Conservation (phyloP, 2,329 filamentous ascomycete genomes). For the Iodosphaeria phyllophila region DNA sequence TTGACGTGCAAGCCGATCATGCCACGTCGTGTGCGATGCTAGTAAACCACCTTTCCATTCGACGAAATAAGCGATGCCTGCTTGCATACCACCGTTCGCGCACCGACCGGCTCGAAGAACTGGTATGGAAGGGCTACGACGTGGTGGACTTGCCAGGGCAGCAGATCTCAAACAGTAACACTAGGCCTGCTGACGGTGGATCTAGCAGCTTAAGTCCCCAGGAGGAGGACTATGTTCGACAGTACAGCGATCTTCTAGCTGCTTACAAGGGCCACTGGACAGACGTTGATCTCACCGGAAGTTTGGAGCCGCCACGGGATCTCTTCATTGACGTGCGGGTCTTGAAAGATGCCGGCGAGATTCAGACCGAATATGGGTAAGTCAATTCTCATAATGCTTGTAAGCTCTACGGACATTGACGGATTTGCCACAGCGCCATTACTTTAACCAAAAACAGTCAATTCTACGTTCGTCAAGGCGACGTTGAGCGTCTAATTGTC, state of each 20-base stretch:
- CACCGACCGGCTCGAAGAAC: slow-evolving; percentile 78
- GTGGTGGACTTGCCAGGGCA: slow-evolving; percentile 51
- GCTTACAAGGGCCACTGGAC: slow-evolving; percentile 98
- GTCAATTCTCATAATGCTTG: slow-evolving; percentile 9
- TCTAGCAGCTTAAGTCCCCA: slow-evolving; percentile 79
- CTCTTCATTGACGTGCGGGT: slow-evolving; percentile 95
- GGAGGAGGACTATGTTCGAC: slow-evolving; percentile 87
- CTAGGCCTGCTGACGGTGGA: slow-evolving; percentile 26
- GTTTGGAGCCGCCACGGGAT: slow-evolving; percentile 82
- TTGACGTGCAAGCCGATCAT: slow-evolving; percentile 69
- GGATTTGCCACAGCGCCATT: slow-evolving; percentile 47
- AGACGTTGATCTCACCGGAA: slow-evolving; percentile 88
- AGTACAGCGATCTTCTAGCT: slow-evolving; percentile 82
- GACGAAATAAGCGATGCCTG: slow-evolving; percentile 87
- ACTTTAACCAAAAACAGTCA: slow-evolving; percentile 96
- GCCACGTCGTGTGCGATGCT: slow-evolving; percentile 75
- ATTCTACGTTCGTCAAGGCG: slow-evolving; percentile 88
- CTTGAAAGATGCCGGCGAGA: slow-evolving; percentile 90
- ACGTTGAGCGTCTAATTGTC: slow-evolving; percentile 84
- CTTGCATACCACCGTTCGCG: slow-evolving; percentile 85
- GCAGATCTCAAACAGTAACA: slow-evolving; percentile 22
- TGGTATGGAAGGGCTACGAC: slow-evolving; percentile 82
- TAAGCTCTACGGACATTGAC: not conserved
- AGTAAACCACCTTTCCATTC: slow-evolving; percentile 88
- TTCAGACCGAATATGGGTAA: slow-evolving; percentile 97